Base-by-base conservation (phyloP, 176 grass and related monocot genomes). In the Neostapfia colusana region DNA sequence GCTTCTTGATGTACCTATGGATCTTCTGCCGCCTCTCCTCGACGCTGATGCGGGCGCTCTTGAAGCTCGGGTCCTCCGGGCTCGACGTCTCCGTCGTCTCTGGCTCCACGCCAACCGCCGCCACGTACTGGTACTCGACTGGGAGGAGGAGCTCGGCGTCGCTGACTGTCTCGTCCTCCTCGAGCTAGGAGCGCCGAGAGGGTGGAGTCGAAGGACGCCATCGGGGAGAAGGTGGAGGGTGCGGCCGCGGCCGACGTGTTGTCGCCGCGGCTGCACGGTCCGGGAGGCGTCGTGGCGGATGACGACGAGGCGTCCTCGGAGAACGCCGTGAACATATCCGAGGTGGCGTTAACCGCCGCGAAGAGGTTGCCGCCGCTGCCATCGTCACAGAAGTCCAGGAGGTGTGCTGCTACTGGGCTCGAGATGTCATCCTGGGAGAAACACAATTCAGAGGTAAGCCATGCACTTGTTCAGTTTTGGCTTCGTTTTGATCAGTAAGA, bases 21-120 rank as follows among this genome's bases (percentile, higher is more conserved):
- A 99, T 95, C 87, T 95, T 99, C 79, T 83, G 87, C 77, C 89
- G 90, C 49, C 96, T 89, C 87, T 99, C 85, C 74, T 99, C 92
- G 60, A 65, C 74, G 1, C 74, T 81, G 40, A 99, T 81, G 5
- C 85, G 82, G 42, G 66, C 86, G 63, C 81, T 79, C 80, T 92
- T 99, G 91, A 88, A 92, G 77, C 14, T 85, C 27, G 85, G 54
- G 35, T 99, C 92, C 81, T 91, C 87, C 41, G 78, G 55, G 35
- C 81, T 74, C 46, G 85, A 63, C n/a, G 50, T 76, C 24, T 90
- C 51, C 72, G 89, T 43, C 71, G 17, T 18, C 48, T 57, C 80
- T 10, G 54, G 6, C 15, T 67, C 80, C 0, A 65, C 58, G 2
- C 75, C 75, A 7, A 36, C 49, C 23, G 45, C 28, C 13, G 25